Conservation (phyloP, 768 basidiomycete species). For the Lentinula raphanica region DNA sequence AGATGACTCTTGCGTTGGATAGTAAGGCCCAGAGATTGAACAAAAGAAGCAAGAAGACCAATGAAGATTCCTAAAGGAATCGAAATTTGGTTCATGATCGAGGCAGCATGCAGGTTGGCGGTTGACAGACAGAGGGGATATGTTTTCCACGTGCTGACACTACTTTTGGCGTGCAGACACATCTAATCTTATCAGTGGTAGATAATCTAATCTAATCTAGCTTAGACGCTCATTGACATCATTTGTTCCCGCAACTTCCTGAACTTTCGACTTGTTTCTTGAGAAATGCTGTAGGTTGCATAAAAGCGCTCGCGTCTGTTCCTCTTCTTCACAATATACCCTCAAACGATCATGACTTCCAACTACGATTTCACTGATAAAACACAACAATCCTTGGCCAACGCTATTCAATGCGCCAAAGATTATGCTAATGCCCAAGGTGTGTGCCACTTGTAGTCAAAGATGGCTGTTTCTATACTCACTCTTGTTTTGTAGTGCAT, state of each 20-base stretch:
- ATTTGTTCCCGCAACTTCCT: background rate
- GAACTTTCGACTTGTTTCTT: conserved; percentile 1
- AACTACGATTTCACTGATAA: conserved; percentile 86
- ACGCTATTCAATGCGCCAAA: conserved; percentile 75
- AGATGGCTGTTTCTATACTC: too few relatives aligned
- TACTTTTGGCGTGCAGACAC: too few relatives aligned
- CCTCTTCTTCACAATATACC: background rate
- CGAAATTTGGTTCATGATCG: conserved; percentile 2
- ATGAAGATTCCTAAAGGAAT: conserved; percentile 49
- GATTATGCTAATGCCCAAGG: conserved; percentile 82
- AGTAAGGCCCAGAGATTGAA: conserved; percentile 89
- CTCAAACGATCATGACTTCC: conserved; percentile 35
- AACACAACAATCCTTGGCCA: conserved; percentile 61
- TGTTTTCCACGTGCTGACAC: background rate
- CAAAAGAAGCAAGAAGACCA: conserved; percentile 77
- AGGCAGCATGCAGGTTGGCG: background rate
- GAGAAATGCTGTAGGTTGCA: background rate
- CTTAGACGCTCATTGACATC: background rate
- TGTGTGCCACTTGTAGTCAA: conserved; percentile 24
- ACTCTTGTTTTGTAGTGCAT: conserved; percentile 65
- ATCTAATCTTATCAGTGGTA: too few relatives aligned
- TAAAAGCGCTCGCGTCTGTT: background rate
- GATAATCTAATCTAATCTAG: background rate
- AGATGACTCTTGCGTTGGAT: conserved; percentile 94
- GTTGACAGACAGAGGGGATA: background rate